Evolutionary conservation across 345 rosid species (phyloP).

Genomic region (Ceriops decandra): DNA sequence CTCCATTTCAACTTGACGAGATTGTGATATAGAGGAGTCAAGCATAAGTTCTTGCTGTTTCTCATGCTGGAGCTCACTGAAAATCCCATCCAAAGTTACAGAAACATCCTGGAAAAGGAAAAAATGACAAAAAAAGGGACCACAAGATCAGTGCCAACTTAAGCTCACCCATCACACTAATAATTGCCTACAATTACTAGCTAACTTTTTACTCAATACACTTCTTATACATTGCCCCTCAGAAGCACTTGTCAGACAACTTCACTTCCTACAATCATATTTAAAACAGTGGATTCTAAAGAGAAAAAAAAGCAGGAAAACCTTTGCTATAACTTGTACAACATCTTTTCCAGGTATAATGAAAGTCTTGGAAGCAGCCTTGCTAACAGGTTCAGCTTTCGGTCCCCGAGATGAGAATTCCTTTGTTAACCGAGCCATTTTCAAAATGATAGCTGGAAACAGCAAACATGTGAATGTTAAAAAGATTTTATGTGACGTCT

Average conservation of each 20-base stretch:
- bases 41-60: constrained; percentile 65
- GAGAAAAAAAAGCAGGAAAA: constrained; percentile 29
- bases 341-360: constrained; percentile 76
- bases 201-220: too few relatives aligned
- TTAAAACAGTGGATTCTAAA: constrained; percentile 9
- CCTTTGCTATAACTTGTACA: constrained; percentile 94
- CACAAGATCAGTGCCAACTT: too few relatives aligned
- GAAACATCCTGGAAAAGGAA: constrained; percentile 67
- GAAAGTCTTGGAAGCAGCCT: constrained; percentile 60
- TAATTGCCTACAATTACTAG: too few relatives aligned
- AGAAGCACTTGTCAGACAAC: too few relatives aligned
- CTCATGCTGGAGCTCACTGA: constrained; percentile 49
- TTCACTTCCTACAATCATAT: too few relatives aligned
- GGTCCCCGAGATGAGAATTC: constrained; percentile 56
- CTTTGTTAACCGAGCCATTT: constrained; percentile 77
- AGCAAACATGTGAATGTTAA: constrained; percentile 4
- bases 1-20: constrained; percentile 46
- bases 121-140: constrained; percentile 36
- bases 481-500: too few relatives aligned
- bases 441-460: constrained; percentile 73
- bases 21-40: constrained; percentile 75
- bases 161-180: too few relatives aligned
- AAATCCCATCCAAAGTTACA: constrained; percentile 54
- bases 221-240: too few relatives aligned
- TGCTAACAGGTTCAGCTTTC: constrained; percentile 57